These are phyloP conservation scores for Prunus padus DNA, from an alignment of 306 rosid genomes.

Conservation along the genomic window DNA sequence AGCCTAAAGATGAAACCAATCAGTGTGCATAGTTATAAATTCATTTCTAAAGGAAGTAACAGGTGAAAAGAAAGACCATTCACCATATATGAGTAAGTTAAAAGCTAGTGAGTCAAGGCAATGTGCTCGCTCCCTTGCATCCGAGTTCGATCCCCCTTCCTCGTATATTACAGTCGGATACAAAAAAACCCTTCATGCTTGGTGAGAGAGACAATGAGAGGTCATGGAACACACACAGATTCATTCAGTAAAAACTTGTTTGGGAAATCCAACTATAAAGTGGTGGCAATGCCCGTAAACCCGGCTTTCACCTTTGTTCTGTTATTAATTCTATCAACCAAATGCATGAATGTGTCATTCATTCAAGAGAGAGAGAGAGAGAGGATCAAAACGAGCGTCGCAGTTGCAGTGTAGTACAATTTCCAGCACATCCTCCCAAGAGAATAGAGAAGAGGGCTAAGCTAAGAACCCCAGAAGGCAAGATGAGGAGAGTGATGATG, in stretches of 20 bases:
- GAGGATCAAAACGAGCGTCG: background rate
- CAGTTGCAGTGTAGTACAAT: background rate
- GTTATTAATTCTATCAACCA: background rate
- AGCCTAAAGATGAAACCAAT: constrained; percentile 1
- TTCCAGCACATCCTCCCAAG: background rate
- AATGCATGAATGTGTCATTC: background rate
- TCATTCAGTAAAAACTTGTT: background rate
- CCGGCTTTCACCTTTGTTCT: background rate
- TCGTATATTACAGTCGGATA: too few species aligned
- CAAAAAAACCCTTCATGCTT: too few species aligned
- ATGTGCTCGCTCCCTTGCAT: too few species aligned
- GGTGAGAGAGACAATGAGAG: background rate
- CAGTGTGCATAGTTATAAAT: background rate
- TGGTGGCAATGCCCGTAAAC: background rate
- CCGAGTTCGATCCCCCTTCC: too few species aligned
- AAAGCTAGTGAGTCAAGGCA: too few species aligned
- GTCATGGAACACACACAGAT: background rate
- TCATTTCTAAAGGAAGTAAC: background rate
- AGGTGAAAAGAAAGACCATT: too few species aligned
- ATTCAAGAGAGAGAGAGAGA: background rate
- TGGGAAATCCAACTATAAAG: background rate
- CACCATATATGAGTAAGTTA: too few species aligned
- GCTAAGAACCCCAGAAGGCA: background rate
- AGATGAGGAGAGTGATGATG: background rate
- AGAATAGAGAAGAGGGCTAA: background rate